Base-by-base conservation (phyloP, 148 eudicot genomes). In the Vaccinium darrowii region DNA sequence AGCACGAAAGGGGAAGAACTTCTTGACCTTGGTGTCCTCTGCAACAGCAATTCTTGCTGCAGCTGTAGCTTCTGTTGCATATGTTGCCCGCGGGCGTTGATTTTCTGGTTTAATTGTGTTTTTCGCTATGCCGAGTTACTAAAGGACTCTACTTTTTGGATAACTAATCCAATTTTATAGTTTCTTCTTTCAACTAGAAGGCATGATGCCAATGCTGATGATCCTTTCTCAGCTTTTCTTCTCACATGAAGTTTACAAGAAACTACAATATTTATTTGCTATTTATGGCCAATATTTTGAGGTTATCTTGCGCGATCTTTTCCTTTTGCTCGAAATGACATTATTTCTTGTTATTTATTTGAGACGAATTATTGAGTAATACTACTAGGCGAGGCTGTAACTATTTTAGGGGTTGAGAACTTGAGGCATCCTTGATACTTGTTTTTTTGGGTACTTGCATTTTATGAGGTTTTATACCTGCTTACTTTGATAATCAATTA, bases 1-100 rank as follows among this genome's bases (percentile, higher is more conserved):
- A 56, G 96, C 90, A 21, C 84, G 69, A 27, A 94, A 94, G 88
- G 91, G 89, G 88, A 94, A 93, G 90, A 90, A 83, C 87, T 90
- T 97, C 30, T 95, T 96, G 98, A 87, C 96, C 14, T 2, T 89
- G 83, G 89, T 95, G 54, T 93, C 96, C 0, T 97, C 98, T 6
- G 98, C 93, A 1, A 91, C 98, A 47, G 91, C 98, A 5, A 54
- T 95, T 80, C 69, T 95, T 19, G 99, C 98, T 78, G 98, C 96
- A 25, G 91, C 98, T 76, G 94, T 94, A 43, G 91, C 90, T 85
- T 93, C 96, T 12, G 87, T 89, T 84, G 98, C 95, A 62, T 97
- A 92, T 85, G 92, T 89, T 77, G 86, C 90, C 49, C 93, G 89
- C 9, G 88, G 85, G 63, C 96, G 88, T 53, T 90, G 83, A 87